Evolutionary conservation across 768 basidiomycete genomes (phyloP).

Genomic region (Agaricus blazei): DNA sequence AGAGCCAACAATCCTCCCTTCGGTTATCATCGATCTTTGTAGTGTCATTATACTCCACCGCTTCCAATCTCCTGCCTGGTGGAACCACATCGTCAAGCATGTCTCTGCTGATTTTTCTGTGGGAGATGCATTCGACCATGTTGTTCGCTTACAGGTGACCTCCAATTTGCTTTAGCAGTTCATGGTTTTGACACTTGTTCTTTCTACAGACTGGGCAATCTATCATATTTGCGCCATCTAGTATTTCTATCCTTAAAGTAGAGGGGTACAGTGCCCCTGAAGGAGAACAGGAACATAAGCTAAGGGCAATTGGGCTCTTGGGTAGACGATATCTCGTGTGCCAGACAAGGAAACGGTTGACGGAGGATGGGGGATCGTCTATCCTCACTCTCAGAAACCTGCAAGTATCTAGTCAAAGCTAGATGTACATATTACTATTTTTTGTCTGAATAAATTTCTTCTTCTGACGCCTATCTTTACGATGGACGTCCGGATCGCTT

Average conservation of each 20-base stretch:
- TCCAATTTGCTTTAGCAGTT: neutral
- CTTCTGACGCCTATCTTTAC: too few species aligned
- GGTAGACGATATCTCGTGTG: constrained; percentile 56
- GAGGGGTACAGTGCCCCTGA: neutral
- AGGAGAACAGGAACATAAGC: neutral
- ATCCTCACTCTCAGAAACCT: constrained; percentile 33
- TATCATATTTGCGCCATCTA: constrained; percentile 63
- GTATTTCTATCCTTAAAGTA: constrained; percentile 35
- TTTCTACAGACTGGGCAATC: constrained; percentile 61
- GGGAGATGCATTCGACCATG: constrained; percentile 58
- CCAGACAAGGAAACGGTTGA: constrained; percentile 58
- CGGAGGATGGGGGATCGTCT: constrained; percentile 61
- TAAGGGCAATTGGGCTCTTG: constrained; percentile 28
- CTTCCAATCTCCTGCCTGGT: constrained; percentile 75
- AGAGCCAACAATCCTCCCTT: constrained; percentile 74
- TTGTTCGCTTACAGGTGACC: constrained; percentile 59
- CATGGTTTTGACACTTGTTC: neutral
- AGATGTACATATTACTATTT: too few species aligned
- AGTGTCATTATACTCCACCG: constrained; percentile 62
- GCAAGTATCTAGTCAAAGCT: neutral
- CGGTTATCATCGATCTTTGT: constrained; percentile 63
- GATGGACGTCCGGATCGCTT: too few species aligned
- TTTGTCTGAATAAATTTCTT: too few species aligned
- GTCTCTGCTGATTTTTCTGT: constrained; percentile 58
- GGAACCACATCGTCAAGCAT: constrained; percentile 63